Evolutionary conservation across 2,329 filamentous ascomycete species (phyloP).

Genomic region (Emmonsia crescens): DNA sequence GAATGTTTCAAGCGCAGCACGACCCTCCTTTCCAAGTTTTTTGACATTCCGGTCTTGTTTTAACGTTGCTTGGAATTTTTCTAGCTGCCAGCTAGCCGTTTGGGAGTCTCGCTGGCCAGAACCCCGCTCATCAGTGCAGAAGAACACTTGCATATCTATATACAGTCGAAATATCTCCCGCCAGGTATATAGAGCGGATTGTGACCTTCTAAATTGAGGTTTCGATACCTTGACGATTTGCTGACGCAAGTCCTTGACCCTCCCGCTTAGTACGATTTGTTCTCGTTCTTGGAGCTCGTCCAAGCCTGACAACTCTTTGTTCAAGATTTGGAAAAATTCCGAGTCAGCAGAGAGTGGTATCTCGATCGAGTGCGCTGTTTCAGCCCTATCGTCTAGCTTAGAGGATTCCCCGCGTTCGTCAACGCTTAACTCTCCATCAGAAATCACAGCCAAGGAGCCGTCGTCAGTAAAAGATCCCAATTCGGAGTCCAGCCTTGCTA

Average conservation of each 20-base stretch:
- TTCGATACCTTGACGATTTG: constrained; percentile 52
- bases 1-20: constrained; percentile 55
- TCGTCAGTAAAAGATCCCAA: not conserved
- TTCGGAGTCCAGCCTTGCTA: not conserved
- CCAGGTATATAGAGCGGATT: constrained; percentile 61
- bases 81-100: constrained; percentile 55
- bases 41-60: constrained; percentile 35
- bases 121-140: constrained; percentile 62
- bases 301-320: constrained; percentile 58
- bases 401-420: not conserved
- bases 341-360: constrained; percentile 66
- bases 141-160: constrained; percentile 69
- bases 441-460: not conserved
- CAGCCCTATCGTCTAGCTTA: constrained; percentile 5
- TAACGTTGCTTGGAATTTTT: constrained; percentile 62
- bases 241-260: constrained; percentile 55
- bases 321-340: constrained; percentile 69
- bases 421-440: not conserved
- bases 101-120: constrained; percentile 56
- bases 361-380: constrained; percentile 44
- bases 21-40: constrained; percentile 51
- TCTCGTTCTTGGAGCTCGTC: constrained; percentile 59
- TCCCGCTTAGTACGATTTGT: constrained; percentile 49
- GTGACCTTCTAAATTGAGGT: constrained; percentile 51
- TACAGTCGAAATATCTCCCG: constrained; percentile 74